Evolutionary conservation across 192 early-diverging fungal species (phyloP).

Genomic region (Rhizoclosmatium globosum): DNA sequence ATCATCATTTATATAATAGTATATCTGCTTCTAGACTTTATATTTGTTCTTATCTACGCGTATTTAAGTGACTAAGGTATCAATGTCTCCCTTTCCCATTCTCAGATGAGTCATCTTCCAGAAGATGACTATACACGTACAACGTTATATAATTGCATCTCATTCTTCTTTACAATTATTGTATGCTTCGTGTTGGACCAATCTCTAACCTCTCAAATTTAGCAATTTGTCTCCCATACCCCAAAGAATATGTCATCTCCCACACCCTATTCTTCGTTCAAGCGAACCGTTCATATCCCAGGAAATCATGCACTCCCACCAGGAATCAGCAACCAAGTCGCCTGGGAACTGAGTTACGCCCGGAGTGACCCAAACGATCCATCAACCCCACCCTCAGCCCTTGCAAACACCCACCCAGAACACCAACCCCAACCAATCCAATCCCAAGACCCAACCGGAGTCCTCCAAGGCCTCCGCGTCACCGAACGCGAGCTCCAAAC

Average conservation of each 20-base stretch:
- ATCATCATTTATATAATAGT: too few species aligned
- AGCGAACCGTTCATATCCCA: constrained; percentile 37
- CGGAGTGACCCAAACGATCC: constrained; percentile 15
- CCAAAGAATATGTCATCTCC: background rate
- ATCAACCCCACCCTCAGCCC: background rate
- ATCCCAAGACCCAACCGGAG: background rate
- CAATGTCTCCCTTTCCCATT: too few species aligned
- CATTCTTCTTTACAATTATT: too few species aligned
- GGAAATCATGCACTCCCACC: constrained; percentile 37
- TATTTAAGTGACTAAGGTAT: too few species aligned
- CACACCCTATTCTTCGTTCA: constrained; percentile 18
- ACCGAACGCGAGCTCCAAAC: constrained; percentile 32
- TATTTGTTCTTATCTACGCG: too few species aligned
- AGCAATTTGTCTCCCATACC: too few species aligned
- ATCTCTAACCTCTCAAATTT: too few species aligned
- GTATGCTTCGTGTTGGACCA: too few species aligned
- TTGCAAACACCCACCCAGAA: background rate
- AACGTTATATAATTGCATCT: too few species aligned
- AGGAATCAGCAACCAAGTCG: constrained; percentile 32
- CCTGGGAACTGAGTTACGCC: constrained; percentile 35
- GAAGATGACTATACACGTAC: too few species aligned
- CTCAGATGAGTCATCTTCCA: too few species aligned
- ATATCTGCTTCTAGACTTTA: too few species aligned
- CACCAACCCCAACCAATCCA: background rate
- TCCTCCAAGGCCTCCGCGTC: background rate